Evolutionary conservation across 495 filamentous ascomycete species (phyloP), one percentile per base, ranked within the genome.

Genomic region (Parachaetomium inaequale): DNA sequence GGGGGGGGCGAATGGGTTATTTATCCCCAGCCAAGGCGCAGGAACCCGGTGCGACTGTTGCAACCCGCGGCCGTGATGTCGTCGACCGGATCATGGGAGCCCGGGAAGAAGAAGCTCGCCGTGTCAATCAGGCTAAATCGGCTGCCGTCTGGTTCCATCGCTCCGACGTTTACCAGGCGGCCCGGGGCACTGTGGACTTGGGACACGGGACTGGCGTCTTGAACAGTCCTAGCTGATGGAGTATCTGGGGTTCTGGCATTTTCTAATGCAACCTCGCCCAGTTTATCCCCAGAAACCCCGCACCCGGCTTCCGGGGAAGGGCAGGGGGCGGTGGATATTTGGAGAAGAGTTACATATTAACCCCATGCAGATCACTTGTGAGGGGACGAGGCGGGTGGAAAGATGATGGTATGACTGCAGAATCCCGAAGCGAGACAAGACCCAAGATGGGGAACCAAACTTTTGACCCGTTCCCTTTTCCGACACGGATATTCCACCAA

Each of bases 121-220:
- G 40, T 40, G 15, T 32, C 14, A 47, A 66, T 66, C 59, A 69
- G 67, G 67, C 67, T 69, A 69, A 69, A 66, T 66, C 7, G 46
- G n/a, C 32, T 46, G 12, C 58, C 31, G 7, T 23, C 15, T 23
- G 34, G 40, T 63, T 42, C 59, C 55, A 55, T 59, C 43, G 43
- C 45, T 59, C 26, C 29, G 40, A 26, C 23, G n/a, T 66, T 14
- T 6, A 49, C 43, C 58, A 50, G 34, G 31, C 45, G 47, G 31
- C 25, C 29, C 23, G 36, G 49, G 32, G 26, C 34, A n/a, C 19
- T 49, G 66, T 49, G 32, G 58, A 45, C 54, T 50, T 10, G 49
- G 50, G 14, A 51, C 14, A 26, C 17, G 25, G 28, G n/a, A 43
- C 25, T 43, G 7, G n/a, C 49, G 31, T 56, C 64, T 66, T 28